Conservation (phyloP, 768 basidiomycete species). For the Auriculariales sp. region DNA sequence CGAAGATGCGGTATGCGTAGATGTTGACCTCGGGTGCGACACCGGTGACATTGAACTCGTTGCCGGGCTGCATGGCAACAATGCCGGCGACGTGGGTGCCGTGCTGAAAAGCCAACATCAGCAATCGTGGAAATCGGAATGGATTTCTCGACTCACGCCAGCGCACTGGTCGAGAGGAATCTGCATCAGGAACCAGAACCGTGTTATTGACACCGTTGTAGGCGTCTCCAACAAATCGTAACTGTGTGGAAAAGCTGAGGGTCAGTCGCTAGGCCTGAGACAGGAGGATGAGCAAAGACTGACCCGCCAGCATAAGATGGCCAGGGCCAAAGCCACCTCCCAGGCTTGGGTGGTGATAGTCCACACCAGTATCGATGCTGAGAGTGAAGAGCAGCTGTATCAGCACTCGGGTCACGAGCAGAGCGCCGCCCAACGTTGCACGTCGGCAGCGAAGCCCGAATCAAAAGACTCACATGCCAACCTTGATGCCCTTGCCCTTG, state of each 20-base stretch:
- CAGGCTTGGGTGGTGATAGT: constrained; percentile 4
- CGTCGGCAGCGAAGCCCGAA: too few species aligned
- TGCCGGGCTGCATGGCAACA: constrained; percentile 15
- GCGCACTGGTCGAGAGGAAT: not conserved
- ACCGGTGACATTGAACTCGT: constrained; percentile 22
- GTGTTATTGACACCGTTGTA: constrained; percentile 5
- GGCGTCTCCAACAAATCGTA: constrained; percentile 7
- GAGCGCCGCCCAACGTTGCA: too few species aligned
- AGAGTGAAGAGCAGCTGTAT: too few species aligned
- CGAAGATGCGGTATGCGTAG: constrained; percentile 13
- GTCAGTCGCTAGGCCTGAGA: not conserved
- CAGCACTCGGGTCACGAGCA: too few species aligned
- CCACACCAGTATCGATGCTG: constrained; percentile 8
- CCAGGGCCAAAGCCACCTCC: constrained; percentile 8
- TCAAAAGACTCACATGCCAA: too few species aligned
- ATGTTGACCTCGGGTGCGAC: constrained; percentile 20
- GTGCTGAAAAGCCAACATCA: constrained; percentile 19
- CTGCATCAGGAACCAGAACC: constrained; percentile 1
- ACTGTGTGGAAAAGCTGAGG: not conserved
- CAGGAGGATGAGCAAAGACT: not conserved
- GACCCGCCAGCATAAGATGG: constrained; percentile 5
- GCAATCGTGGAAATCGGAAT: not conserved
- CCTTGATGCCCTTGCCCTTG: constrained; percentile 21
- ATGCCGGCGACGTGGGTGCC: constrained; percentile 23
- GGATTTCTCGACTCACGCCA: not conserved